phyloP scores from a whole-genome alignment of 108 stramenopile species.

The Pseudonitzschia multistriata region DNA sequence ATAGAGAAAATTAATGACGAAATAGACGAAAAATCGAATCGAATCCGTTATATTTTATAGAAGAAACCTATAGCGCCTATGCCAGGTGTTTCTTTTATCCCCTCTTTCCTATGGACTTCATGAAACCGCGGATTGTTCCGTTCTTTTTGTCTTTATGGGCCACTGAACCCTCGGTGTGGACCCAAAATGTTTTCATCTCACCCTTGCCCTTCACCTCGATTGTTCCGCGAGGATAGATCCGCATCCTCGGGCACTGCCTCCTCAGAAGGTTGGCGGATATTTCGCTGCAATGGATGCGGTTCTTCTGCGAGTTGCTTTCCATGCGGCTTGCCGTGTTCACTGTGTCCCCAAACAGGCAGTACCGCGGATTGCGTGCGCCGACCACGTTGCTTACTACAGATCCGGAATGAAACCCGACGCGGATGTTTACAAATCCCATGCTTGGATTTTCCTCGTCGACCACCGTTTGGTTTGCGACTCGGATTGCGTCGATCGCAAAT shows the following conservation, averaged over 20 bases:
- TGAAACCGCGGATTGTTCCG: conserved; percentile 21
- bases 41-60: not conserved
- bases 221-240: conserved; percentile 43
- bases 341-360: conserved; percentile 76
- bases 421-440: conserved; percentile 60
- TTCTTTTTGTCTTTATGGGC: not conserved
- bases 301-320: conserved; percentile 49
- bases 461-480: conserved; percentile 50
- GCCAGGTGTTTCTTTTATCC: not conserved
- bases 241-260: conserved; percentile 47
- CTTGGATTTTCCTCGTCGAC: conserved; percentile 51
- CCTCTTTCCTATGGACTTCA: conserved; percentile 15
- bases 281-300: conserved; percentile 49
- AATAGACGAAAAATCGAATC: not conserved
- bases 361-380: conserved; percentile 65
- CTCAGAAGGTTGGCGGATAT: conserved; percentile 41
- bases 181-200: conserved; percentile 60
- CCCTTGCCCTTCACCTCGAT: conserved; percentile 76
- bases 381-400: conserved; percentile 73
- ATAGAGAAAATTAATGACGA: not conserved
- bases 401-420: conserved; percentile 72
- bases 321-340: conserved; percentile 64
- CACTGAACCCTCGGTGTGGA: conserved; percentile 28
- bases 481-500: conserved; percentile 66
- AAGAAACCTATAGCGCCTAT: no score